phyloP scores from a whole-genome alignment of 139 green algal genomes.

The Chlamydomonas eustigma region DNA sequence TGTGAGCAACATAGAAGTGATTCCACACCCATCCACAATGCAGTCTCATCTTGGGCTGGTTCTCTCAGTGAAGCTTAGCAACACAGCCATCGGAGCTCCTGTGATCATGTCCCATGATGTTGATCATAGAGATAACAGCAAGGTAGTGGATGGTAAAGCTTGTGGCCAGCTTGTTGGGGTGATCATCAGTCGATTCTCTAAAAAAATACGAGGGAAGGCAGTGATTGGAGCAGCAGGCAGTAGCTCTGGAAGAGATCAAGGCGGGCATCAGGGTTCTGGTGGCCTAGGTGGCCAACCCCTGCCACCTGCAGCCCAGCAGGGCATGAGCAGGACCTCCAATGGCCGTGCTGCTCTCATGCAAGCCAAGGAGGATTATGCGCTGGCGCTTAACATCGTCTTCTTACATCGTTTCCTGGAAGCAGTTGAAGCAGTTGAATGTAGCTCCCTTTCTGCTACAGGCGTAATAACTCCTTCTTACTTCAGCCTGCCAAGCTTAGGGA shows the following conservation, averaged over 20 bases:
- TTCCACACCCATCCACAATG: constrained; percentile 2
- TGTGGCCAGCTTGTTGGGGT: constrained; percentile 3
- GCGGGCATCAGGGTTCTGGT: neutral
- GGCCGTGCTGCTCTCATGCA: too few relatives aligned
- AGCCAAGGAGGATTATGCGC: neutral
- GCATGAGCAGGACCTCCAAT: too few relatives aligned
- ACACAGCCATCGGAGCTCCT: neutral
- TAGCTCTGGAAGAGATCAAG: neutral
- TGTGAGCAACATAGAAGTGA: constrained; percentile 11
- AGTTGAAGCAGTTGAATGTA: neutral
- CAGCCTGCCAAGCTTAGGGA: neutral
- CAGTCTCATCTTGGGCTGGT: neutral
- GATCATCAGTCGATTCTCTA: neutral
- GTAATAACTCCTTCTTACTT: too few relatives aligned
- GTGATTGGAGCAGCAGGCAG: neutral
- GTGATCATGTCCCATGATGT: too few relatives aligned
- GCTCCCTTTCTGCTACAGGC: too few relatives aligned
- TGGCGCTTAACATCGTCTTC: neutral
- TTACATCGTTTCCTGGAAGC: neutral
- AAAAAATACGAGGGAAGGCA: neutral
- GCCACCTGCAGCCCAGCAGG: too few relatives aligned
- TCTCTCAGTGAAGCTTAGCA: neutral
- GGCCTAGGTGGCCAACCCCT: neutral
- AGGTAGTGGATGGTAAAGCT: neutral
- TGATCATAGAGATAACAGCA: too few relatives aligned